phyloP scores from a whole-genome alignment of 169 alveolate genomes.

The Plasmodium sp. region DNA sequence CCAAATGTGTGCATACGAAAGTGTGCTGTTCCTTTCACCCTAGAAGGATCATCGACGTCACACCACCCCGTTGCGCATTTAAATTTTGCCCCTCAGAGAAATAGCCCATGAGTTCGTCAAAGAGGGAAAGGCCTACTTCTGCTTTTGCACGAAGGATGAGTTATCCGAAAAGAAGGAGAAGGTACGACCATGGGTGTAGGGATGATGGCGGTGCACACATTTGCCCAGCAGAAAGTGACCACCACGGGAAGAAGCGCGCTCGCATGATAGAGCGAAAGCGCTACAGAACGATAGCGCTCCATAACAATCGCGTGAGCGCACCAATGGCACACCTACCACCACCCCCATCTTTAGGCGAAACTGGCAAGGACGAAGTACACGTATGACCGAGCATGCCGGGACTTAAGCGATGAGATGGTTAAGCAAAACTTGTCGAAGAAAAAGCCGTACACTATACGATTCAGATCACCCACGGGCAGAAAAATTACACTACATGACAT shows the following conservation, averaged over 20 bases:
- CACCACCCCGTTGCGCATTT: neutral
- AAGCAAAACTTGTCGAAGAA: neutral
- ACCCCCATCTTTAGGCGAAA: constrained; percentile 19
- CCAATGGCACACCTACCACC: constrained; percentile 5
- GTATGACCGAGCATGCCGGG: constrained; percentile 29
- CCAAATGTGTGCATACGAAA: neutral
- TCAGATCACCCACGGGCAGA: constrained; percentile 30
- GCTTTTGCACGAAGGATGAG: constrained; percentile 84
- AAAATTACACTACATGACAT: constrained; percentile 53
- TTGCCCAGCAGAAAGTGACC: constrained; percentile 64
- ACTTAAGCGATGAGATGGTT: constrained; percentile 12
- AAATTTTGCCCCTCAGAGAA: constrained; percentile 46
- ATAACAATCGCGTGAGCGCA: neutral
- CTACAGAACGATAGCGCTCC: neutral
- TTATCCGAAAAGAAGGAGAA: constrained; percentile 64
- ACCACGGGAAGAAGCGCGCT: neutral
- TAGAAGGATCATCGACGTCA: neutral
- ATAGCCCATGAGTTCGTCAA: constrained; percentile 80
- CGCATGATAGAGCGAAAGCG: neutral
- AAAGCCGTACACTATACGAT: constrained; percentile 46
- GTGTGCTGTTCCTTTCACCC: neutral
- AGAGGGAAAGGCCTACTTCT: constrained; percentile 82
- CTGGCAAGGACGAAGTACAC: constrained; percentile 26
- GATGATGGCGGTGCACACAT: neutral
- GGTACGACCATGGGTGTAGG: constrained; percentile 45